A percentile compares a stretch with the other conserved stretches of the same genome.
Conservation (phyloP, 1,284 basidiomycete genomes). For the Leccinum subfulvum region DNA sequence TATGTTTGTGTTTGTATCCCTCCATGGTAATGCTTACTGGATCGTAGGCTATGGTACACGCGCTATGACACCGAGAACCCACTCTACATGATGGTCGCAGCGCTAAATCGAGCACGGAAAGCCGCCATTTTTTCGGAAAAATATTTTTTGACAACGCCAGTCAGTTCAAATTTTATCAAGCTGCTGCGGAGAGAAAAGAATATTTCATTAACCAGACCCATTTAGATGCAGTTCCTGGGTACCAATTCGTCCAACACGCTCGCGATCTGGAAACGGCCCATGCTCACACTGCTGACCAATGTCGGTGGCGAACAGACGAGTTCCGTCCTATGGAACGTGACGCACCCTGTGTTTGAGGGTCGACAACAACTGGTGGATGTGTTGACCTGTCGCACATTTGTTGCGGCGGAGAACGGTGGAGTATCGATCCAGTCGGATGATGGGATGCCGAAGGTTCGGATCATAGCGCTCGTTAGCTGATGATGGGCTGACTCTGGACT, state of each 20-base stretch:
- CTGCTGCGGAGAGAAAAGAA: neutral
- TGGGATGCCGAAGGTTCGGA: conserved; percentile 44
- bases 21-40: conserved; percentile 1
- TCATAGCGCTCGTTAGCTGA: neutral
- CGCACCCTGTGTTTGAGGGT: conserved; percentile 44
- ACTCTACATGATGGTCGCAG: conserved; percentile 50
- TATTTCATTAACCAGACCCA: neutral
- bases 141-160: conserved; percentile 54
- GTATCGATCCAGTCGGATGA: conserved; percentile 35
- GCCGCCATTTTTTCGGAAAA: conserved; percentile 45
- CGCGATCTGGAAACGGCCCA: conserved; percentile 61
- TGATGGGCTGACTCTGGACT: conserved; percentile 1
- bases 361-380: conserved; percentile 60
- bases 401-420: conserved; percentile 46
- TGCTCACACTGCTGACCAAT: conserved; percentile 69
- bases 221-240: conserved; percentile 48
- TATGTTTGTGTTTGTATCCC: conserved; percentile 9
- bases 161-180: conserved; percentile 27
- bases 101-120: conserved; percentile 63
- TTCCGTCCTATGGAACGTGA: conserved; percentile 45
- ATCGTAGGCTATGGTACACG: conserved; percentile 55
- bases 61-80: conserved; percentile 49
- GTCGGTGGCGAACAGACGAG: conserved; percentile 43
- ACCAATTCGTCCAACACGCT: conserved; percentile 46
- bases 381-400: conserved; percentile 50